Evolutionary conservation across 176 grass and related monocot species (phyloP), one percentile per base, ranked within the genome.

Genomic region (Oryza brachyantha): DNA sequence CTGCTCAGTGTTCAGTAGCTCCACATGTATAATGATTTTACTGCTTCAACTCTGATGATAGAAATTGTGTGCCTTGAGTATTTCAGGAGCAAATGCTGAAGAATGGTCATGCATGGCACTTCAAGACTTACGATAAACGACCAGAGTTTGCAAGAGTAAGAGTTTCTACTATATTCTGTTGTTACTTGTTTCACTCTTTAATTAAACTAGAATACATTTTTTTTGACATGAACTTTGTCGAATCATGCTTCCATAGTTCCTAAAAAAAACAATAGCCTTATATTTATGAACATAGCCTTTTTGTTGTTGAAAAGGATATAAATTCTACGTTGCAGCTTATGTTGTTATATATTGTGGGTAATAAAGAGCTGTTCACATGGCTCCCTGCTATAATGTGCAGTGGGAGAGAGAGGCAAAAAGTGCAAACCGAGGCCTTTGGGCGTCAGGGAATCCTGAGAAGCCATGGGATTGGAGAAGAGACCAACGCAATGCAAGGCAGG

Each of bases 401-500:
- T 92, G 83, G 90, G 26, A 88, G 37, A 79, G 71, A 65, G 79
- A 92, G 77, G 90, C 86, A 19, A 72, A 68, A 29, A 68, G 62
- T 24, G 83, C 83, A 48, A 26, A 68, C 17, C 70, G 37, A 79
- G 90, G 86, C 13, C 69, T 92, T 67, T 92, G 76, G 76, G 74
- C 63, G 5, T 72, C 61, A 48, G 19, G 19, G 25, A 83, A 88
- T 79, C 90, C 90, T 32, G 86, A 92, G 79, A 83, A 83, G 63
- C 90, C 90, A 45, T 91, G 89, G 89, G 81, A 82, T 13, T 91
- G 89, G 85, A 88, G 85, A 66, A 91, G 72, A 71, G 54, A 84
- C 4, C 86, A 74, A 13, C 77, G 82, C 29, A 91, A 50, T 1
- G 54, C 48, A 29, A 36, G 73, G 68, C 60, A 46, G 8, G 16